Evolutionary conservation across 805 yeast species (phyloP), one percentile per base, ranked within the genome.

Genomic region (Metschnikowia reukaufii): DNA sequence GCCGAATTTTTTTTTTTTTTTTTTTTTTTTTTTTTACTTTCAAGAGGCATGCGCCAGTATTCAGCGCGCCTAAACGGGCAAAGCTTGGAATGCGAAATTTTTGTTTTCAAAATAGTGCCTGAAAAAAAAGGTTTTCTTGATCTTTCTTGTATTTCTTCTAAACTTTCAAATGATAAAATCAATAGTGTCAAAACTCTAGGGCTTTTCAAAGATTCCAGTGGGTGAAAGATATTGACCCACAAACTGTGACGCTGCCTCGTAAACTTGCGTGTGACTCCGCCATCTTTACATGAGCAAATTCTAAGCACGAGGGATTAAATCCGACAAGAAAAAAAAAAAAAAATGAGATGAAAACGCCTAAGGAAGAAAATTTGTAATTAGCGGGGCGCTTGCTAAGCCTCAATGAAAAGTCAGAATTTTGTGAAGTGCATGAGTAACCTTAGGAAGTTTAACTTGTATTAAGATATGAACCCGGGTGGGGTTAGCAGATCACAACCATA

Each of bases 341-440:
- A 39, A 19, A 31, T 31, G 12, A 32, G 20, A 10, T 19, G 15
- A 21, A 25, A 25, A 25, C 8, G 12, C 3, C 5, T 7, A 23
- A 23, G 27, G 12, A 13, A 25, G 29, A 9, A 4, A 13, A 25
- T 25, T 25, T 6, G 27, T 36, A n/a, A n/a, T n/a, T n/a, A n/a
- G n/a, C n/a, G n/a, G 29, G 23, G 30, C 15, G 30, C 19, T 30
- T 32, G 36, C 43, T 39, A 32, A 39, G 43, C 43, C 43, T 30
- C 43, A 4, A 18, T 30, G n/a, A 35, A 36, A 12, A 15, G 31
- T 19, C 43, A 15, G 43, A 23, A 9, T 13, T 19, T 18, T 31
- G 17, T 13, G 13, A n/a, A 33, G 5, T 33, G 23, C 36, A 33
- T 33, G 30, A 7, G 30, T 25, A n/a, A n/a, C n/a, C n/a, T n/a